phyloP scores from a whole-genome alignment of 108 stramenopile genomes.

The Conticribra weissflogii region DNA sequence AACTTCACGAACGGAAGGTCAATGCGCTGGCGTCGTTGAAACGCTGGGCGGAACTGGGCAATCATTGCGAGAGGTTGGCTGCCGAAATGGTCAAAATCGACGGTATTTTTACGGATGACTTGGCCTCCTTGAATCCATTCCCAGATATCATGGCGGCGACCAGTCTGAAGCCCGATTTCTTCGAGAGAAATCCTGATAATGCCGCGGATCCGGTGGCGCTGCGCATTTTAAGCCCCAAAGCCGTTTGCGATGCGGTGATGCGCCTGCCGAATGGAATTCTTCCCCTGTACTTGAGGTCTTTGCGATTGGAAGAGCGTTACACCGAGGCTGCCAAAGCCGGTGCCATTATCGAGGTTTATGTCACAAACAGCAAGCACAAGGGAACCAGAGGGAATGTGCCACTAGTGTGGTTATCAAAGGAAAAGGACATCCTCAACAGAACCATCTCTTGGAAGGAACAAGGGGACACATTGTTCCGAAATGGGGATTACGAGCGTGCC shows the following conservation, averaged over 20 bases:
- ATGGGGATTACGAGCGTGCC: constrained; percentile 64
- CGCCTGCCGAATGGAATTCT: constrained; percentile 63
- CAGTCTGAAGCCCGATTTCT: constrained; percentile 49
- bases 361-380: constrained; percentile 46
- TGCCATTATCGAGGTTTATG: constrained; percentile 40
- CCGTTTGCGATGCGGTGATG: constrained; percentile 70
- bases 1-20: constrained; percentile 66
- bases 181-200: constrained; percentile 44
- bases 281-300: constrained; percentile 61
- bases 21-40: constrained; percentile 58
- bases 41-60: constrained; percentile 77
- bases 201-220: constrained; percentile 20
- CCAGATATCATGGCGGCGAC: constrained; percentile 50
- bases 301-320: constrained; percentile 83
- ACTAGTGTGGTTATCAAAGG: constrained; percentile 45
- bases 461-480: constrained; percentile 73
- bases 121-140: constrained; percentile 62
- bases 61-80: constrained; percentile 75
- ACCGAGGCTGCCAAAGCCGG: constrained; percentile 61
- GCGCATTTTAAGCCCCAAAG: constrained; percentile 56
- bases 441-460: constrained; percentile 58
- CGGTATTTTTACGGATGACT: constrained; percentile 68
- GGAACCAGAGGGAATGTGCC: constrained; percentile 35
- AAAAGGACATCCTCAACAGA: constrained; percentile 53
- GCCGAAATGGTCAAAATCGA: constrained; percentile 60